These are phyloP conservation scores for Suillus alpinus DNA, from an alignment of 768 basidiomycete species.

Conservation along the genomic window DNA sequence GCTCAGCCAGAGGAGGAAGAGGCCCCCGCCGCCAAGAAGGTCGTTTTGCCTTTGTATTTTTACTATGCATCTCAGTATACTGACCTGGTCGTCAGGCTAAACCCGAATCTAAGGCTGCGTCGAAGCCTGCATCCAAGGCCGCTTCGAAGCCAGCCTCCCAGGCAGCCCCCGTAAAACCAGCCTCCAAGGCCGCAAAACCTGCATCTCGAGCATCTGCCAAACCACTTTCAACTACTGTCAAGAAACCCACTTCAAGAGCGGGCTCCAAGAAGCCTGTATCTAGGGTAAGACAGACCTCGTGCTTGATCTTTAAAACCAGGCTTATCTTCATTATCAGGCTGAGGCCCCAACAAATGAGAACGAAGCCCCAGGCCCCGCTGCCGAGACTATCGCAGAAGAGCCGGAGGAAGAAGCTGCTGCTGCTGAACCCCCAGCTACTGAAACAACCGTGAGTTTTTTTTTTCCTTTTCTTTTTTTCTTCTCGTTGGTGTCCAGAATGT, in stretches of 20 bases:
- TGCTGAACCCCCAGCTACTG: constrained; percentile 34
- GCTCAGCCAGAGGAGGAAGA: constrained; percentile 36
- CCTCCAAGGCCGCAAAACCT: constrained; percentile 39
- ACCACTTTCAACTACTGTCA: constrained; percentile 42
- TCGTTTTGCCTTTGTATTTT: constrained; percentile 22
- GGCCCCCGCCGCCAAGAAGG: constrained; percentile 66
- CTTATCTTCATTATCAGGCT: constrained; percentile 18
- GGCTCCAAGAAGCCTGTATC: constrained; percentile 63
- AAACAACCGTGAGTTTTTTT: constrained; percentile 18
- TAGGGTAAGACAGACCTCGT: constrained; percentile 39
- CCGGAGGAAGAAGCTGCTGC: constrained; percentile 43
- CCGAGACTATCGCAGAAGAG: constrained; percentile 57
- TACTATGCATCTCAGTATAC: neutral
- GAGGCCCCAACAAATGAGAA: constrained; percentile 37
- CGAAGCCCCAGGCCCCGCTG: constrained; percentile 36
- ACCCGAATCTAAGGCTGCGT: constrained; percentile 20
- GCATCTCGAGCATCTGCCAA: constrained; percentile 39
- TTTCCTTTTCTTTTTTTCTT: neutral
- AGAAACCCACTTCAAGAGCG: constrained; percentile 57
- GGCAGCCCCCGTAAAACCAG: constrained; percentile 36
- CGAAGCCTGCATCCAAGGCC: constrained; percentile 35
- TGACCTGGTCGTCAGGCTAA: constrained; percentile 35
- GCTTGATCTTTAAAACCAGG: neutral
- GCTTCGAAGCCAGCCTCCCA: constrained; percentile 41
- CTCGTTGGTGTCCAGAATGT: neutral